These are phyloP conservation scores for Drechslerella stenobrocha DNA, from an alignment of 2,329 filamentous ascomycete genomes.

Conservation along the genomic window DNA sequence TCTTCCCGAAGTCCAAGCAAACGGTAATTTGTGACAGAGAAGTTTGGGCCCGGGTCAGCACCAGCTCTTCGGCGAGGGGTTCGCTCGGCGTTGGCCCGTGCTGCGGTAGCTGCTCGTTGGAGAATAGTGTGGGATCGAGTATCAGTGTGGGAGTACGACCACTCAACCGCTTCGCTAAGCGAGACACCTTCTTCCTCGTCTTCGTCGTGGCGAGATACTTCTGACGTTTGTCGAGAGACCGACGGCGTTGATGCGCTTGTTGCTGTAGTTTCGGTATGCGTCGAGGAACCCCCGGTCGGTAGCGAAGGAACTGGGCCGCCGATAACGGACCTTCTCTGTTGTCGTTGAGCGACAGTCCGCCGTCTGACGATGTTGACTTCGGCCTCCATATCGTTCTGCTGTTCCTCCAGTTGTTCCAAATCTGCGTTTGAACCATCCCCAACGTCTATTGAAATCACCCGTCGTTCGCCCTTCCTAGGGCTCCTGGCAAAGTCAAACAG, in stretches of 20 bases:
- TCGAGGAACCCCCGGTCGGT: constrained; percentile 8
- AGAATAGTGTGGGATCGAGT: constrained; percentile 51
- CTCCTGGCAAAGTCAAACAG: constrained; percentile 74
- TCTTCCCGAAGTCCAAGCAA: constrained; percentile 49
- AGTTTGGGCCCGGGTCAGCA: constrained; percentile 51
- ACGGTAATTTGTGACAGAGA: constrained; percentile 47
- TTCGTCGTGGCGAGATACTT: constrained; percentile 21
- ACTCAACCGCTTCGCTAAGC: constrained; percentile 49
- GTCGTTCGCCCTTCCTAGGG: constrained; percentile 61
- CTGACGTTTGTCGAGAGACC: constrained; percentile 17
- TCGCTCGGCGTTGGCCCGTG: constrained; percentile 48
- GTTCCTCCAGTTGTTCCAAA: constrained; percentile 72
- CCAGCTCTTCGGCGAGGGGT: constrained; percentile 49
- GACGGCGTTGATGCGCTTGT: constrained; percentile 14
- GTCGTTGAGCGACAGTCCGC: constrained; percentile 69
- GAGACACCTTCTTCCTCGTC: constrained; percentile 49
- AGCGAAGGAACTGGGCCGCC: constrained; percentile 34
- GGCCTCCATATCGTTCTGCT: constrained; percentile 71
- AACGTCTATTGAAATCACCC: constrained; percentile 71
- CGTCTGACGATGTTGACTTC: constrained; percentile 78
- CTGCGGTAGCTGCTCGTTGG: constrained; percentile 51
- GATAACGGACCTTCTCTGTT: constrained; percentile 29
- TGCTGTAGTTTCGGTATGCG: constrained; percentile 17
- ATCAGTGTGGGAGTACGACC: constrained; percentile 52
- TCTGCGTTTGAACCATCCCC: constrained; percentile 63